Base-by-base conservation (phyloP, 2,329 filamentous ascomycete species). In the Aspergillus nomiae region DNA sequence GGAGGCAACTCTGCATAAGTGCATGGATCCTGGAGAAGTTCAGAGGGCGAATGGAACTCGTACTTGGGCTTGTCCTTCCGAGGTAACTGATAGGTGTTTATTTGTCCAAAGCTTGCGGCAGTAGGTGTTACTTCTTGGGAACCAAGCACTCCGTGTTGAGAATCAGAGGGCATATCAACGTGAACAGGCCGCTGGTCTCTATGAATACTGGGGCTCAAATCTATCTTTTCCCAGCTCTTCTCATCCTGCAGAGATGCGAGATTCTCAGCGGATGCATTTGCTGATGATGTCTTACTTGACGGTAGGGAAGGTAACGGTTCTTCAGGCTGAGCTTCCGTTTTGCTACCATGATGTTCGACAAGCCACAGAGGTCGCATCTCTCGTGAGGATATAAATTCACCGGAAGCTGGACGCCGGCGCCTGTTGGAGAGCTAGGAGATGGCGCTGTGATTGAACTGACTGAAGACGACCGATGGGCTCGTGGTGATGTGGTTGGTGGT, bases 311-410 rank as follows among this genome's bases (percentile, higher is more conserved):
- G 83, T 54, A 82, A 74, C 5, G 77, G 70, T 57, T 81, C 81
- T 30, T 81, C 77, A 16, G 67, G 65, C 45, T 80, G 74, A 19
- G 71, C 74, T 65, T 75, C 78, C 21, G 74, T 71, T 69, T 84
- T 83, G 21, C 67, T 66, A 24, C 80, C 78, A 67, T 84, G 86
- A 34, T 83, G 88, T 75, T 96, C 91, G 8, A 96, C 87, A 26
- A 97, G 87, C 77, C 91, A 94, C 10, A 97, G 80, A 0, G 94
- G 94, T 68, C 91, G 89, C 71, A 94, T 89, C 73, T 95, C 92
- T 60, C 86, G 86, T 21, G 77, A 80, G 41, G 77, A 78, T 63
- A 79, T 82, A 71, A 86, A 86, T 65, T 87, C 84, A 5, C 80
- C 78, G 1, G 84, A 86, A 58, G 77, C 79, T 0, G 81, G 77